Base-by-base conservation (phyloP, 352 stramenopile species). In the Pythium biforme region DNA sequence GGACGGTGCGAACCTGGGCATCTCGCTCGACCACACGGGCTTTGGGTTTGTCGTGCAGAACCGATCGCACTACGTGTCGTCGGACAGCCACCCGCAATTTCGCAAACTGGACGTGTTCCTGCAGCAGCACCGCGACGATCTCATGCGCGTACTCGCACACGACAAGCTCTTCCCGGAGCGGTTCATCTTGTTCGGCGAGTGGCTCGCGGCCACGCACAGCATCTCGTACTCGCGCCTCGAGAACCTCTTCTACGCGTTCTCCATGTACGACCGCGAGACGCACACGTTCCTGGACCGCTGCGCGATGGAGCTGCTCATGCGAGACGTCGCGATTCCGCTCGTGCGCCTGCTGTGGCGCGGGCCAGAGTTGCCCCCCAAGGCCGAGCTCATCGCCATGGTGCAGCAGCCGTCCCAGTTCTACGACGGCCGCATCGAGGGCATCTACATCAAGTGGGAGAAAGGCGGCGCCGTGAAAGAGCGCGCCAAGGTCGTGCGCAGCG, bases 141-240 rank as follows among this genome's bases (percentile, higher is more conserved):
- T 95, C 25, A 69, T 68, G 17, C 46, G 69, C 20, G 52, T 93
- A 12, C 49, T 95, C 20, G 20, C 70, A 12, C 80, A 66, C 12
- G 77, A 87, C 34, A 19, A 56, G 23, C 61, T 89, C 27, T 87
- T 87, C 46, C 82, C 83, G 0, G 75, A 86, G 11, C 77, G 81
- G 19, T 89, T 83, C 55, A 85, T 92, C 27, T 62, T 96, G 19
- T 96, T 88, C 62, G 88, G 86, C 40, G 88, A 95, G 58, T 96
- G 86, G 86, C 62, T 92, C 19, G 81, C 81, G 12, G 83, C 84
- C 15, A 88, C 75, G 50, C 86, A 96, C 64, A 94, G 83, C 55
- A 83, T 95, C 52, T n/a, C 78, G 61, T 96, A 96, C 65, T 72
- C 78, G 5, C 62, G 59, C 5, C 71, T 96, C 3, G 62, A 72